Evolutionary conservation across 169 alveolate genomes (phyloP).

Genomic region (Eimeria necatrix): DNA sequence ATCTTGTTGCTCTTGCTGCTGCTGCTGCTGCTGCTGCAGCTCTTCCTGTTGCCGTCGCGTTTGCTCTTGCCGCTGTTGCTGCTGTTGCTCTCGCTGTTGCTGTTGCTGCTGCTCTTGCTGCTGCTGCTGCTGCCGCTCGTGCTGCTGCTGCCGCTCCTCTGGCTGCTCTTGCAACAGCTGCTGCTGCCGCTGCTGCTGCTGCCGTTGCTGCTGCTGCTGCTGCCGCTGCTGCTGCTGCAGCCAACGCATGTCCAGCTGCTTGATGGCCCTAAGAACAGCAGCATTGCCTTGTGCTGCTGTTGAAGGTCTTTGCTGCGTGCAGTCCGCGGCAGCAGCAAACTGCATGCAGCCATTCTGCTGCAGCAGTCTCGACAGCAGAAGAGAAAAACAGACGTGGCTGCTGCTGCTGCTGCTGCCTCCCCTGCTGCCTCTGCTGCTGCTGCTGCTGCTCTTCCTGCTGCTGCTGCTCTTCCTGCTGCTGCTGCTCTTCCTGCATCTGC

Average conservation of each 20-base stretch:
- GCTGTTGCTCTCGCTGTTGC: not conserved
- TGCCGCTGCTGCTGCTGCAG: conserved; percentile 12
- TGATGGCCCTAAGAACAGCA: not conserved
- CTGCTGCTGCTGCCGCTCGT: not conserved
- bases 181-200: not conserved
- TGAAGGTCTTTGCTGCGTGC: conserved; percentile 57
- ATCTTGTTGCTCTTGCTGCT: no score
- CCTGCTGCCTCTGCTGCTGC: not conserved
- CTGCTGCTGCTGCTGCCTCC: not conserved
- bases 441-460: not conserved
- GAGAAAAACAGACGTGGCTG: conserved; percentile 11
- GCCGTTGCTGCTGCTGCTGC: conserved; percentile 46
- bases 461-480: not conserved
- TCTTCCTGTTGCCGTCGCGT: no score
- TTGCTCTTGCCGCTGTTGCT: not conserved
- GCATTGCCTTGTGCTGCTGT: conserved; percentile 58
- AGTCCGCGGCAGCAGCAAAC: conserved; percentile 19
- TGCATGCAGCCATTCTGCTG: not conserved
- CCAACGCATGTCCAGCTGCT: conserved; percentile 7
- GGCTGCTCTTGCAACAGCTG: not conserved
- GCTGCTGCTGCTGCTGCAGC: no score
- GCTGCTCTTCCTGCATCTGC: not conserved
- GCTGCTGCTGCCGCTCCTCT: conserved; percentile 19
- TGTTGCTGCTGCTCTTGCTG: not conserved
- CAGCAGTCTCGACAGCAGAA: conserved; percentile 1